Evolutionary conservation across 108 stramenopile species (phyloP), one percentile per base, ranked within the genome.

Genomic region (Ochromonas danica): DNA sequence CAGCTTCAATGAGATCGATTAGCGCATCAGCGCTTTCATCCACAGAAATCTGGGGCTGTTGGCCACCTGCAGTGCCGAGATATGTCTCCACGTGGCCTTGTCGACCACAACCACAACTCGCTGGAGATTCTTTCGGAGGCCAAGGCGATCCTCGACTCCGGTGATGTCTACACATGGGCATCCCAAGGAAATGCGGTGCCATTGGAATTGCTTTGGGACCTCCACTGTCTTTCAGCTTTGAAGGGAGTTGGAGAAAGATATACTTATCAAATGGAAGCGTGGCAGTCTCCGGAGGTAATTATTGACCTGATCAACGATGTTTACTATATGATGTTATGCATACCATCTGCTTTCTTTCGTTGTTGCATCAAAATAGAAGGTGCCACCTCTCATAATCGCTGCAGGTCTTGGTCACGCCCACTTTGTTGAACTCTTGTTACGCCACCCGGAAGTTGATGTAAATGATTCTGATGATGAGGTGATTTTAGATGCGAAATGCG

Each of bases 241-340:
- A 57, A 57, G 51, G 51, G 51, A 57, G 51, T 57, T 57, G 51
- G 51, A 57, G 51, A 57, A 57, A 57, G 51, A 57, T 57, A 57
- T 57, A 57, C 51, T 57, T 57, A 57, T 57, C 51, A 57, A 57
- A 57, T 57, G 51, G 51, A 57, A 57, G 51, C 51, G 51, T 57
- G 51, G 51, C 51, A 57, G 51, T 57, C 51, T 57, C 51, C 51
- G 51, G 51, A 57, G 51, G 51, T 57, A 57, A 57, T 57, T 57
- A 57, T 57, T 57, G 51, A 57, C 51, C 51, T 57, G 51, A 57
- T 57, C 51, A 57, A 57, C 51, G 51, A 57, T 57, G 51, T 57
- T 57, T 57, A 57, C 51, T 57, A 57, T 57, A 57, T 57, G 51
- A 57, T 57, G 51, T 57, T 57, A 57, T 57, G 51, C 51, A 57